A percentile compares a stretch with the other conserved stretches of the same genome.
These are phyloP conservation scores for Malus hybrid DNA, from an alignment of 331 rosid species.

Conservation along the genomic window DNA sequence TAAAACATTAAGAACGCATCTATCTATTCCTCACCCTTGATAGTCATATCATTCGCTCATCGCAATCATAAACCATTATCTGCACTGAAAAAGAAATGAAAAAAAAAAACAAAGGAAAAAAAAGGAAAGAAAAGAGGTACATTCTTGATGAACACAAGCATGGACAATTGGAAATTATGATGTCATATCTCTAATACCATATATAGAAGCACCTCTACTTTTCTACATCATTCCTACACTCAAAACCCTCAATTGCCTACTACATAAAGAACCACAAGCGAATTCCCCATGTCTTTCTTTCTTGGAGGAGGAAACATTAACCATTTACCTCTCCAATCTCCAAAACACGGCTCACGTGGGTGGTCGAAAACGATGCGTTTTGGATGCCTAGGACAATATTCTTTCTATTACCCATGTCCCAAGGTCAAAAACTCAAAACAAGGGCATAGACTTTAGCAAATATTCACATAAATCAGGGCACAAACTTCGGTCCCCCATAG, in stretches of 20 bases:
- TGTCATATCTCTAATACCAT: neutral
- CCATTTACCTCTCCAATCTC: slow-evolving; percentile 9
- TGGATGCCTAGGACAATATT: neutral
- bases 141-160: too few relatives aligned
- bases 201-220: neutral
- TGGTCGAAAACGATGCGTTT: neutral
- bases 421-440: slow-evolving; percentile 15
- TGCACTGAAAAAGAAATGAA: too few relatives aligned
- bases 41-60: neutral
- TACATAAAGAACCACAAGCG: neutral
- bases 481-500: neutral
- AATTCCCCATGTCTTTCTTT: neutral
- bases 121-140: too few relatives aligned
- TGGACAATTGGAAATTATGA: neutral
- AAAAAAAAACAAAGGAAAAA: too few relatives aligned
- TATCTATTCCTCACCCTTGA: neutral
- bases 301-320: slow-evolving; percentile 2
- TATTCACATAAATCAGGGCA: slow-evolving; percentile 16
- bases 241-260: neutral
- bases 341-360: slow-evolving; percentile 13
- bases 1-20: too few relatives aligned
- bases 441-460: slow-evolving; percentile 8
- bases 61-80: neutral
- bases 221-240: neutral
- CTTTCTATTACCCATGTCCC: slow-evolving; percentile 16